A percentile compares a stretch with the other conserved stretches of the same genome.
Evolutionary conservation across 164 flowering plant species (phyloP).

Genomic region (Aristolochia contorta): DNA sequence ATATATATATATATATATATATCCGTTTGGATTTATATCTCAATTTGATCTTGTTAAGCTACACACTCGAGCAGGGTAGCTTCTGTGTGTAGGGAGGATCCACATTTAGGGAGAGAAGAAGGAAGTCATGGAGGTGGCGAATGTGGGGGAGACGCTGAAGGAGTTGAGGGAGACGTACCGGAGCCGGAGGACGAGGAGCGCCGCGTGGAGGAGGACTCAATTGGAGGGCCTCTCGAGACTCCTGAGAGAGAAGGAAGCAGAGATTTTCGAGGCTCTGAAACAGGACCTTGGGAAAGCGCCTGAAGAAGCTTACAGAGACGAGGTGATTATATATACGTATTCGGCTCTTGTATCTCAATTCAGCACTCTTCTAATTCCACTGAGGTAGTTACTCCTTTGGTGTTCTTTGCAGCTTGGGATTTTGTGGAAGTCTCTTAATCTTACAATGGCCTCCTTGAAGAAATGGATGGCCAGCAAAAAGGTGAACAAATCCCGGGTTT

Average conservation of each 20-base stretch:
- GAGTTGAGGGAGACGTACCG: slow-evolving; percentile 9
- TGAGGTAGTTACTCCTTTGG: background rate
- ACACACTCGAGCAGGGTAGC: too few relatives aligned
- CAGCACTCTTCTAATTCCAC: too few relatives aligned
- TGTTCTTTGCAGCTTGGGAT: background rate
- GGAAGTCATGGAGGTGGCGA: too few relatives aligned
- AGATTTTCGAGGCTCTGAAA: too few relatives aligned
- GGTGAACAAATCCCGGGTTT: too few relatives aligned
- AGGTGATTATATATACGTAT: background rate
- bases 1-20: too few relatives aligned
- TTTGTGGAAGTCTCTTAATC: background rate
- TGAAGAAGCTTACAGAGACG: slow-evolving; percentile 11
- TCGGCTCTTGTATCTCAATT: too few relatives aligned
- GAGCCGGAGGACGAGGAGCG: slow-evolving; percentile 8
- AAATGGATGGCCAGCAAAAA: background rate
- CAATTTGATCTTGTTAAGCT: too few relatives aligned
- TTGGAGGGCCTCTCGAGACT: slow-evolving; percentile 1
- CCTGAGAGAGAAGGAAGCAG: slow-evolving; percentile 6
- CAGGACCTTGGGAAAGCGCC: background rate
- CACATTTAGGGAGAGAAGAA: too few relatives aligned
- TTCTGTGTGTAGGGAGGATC: too few relatives aligned
- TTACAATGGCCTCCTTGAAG: background rate
- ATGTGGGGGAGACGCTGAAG: background rate
- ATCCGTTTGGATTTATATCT: too few relatives aligned
- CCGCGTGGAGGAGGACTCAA: slow-evolving; percentile 12